Evolutionary conservation across 164 flowering plant species (phyloP), one percentile per base, ranked within the genome.

Genomic region (Vitis cinerea): DNA sequence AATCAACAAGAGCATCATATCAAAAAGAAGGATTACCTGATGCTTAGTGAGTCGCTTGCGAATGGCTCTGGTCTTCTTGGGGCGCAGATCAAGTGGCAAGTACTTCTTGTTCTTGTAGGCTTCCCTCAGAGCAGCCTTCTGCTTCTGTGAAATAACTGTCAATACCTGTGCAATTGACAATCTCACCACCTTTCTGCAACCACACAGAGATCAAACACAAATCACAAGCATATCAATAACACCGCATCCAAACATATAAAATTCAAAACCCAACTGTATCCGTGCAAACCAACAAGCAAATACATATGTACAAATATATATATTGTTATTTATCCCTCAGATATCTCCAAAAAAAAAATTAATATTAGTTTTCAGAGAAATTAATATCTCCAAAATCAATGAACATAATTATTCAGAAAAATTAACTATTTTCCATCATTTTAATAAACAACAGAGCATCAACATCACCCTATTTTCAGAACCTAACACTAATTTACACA

Each of bases 41-140:
- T 91, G 87, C 70, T 91, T 91, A 57, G 97, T 91, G 12, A 91
- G 92, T 63, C 90, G 84, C 15, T 84, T 84, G 48, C 93, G 84
- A 60, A 90, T 91, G 59, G 93, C 93, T 60, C 93, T 79, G 70
- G 97, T 91, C 81, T 90, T 90, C 90, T 90, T 90, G 23, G 94
- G 94, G 65, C 97, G 88, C 48, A 91, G 83, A 74, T 91, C 97
- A 66, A 90, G 85, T 0, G 94, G 97, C 78, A 90, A 57, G 30
- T 61, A 79, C 81, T 88, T 91, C 89, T 90, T 84, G 48, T 86
- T 88, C 87, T 87, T 88, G 83, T 85, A 88, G 0, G 78, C 91
- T 52, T 88, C 94, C 65, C 97, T 86, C 71, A 91, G 66, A 1
- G 88, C 91, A 30, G 91, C 78, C 77, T 89, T 91, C 78, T 91